Base-by-base conservation (phyloP, 176 grass and related monocot genomes). In the Bromus sterilis region DNA sequence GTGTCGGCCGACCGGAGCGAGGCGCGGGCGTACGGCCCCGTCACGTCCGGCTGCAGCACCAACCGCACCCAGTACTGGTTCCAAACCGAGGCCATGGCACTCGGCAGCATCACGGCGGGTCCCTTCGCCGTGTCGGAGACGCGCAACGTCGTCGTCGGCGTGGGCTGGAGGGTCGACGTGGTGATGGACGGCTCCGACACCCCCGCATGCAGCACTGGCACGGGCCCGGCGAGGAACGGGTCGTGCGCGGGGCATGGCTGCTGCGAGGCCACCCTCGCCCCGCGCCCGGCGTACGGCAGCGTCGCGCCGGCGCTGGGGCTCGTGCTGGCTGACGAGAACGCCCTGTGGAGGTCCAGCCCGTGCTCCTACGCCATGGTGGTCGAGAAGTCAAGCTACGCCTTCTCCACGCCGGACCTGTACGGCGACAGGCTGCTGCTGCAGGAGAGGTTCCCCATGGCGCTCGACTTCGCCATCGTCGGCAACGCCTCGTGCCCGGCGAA, bases 351-450 rank as follows among this genome's bases (percentile, higher is more conserved):
- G 21, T 21, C 53, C 31, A 34, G 15, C 16, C 61, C 61, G 2
- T 76, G 48, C 48, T 37, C 49, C 33, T 58, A 76, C 46, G 74
- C 31, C 74, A 76, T 76, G 74, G 2, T 76, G 51, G 74, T 58
- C 16, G 53, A 76, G 74, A 26, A 7, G 33, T 58, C 18, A 1
- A 35, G 30, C 29, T 75, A 75, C 72, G 55, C 6, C 43, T 74
- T 74, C 44, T 33, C 42, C 4, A 51, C 28, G 28, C 1, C 32
- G 16, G 70, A 49, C 43, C 30, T 74, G 15, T 49, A 30, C 6
- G 70, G 43, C 28, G 28, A 74, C 43, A 29, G 11, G 30, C 25
- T 32, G 11, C 26, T 74, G 15, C 44, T 28, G 28, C n/a, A n/a
- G n/a, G 49, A 32, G 3, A 33, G 4, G 11, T 12, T 20, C 15